Evolutionary conservation across 2,329 filamentous ascomycete species (phyloP), one percentile per base, ranked within the genome.

Genomic region (Hirsutella thompsonii): DNA sequence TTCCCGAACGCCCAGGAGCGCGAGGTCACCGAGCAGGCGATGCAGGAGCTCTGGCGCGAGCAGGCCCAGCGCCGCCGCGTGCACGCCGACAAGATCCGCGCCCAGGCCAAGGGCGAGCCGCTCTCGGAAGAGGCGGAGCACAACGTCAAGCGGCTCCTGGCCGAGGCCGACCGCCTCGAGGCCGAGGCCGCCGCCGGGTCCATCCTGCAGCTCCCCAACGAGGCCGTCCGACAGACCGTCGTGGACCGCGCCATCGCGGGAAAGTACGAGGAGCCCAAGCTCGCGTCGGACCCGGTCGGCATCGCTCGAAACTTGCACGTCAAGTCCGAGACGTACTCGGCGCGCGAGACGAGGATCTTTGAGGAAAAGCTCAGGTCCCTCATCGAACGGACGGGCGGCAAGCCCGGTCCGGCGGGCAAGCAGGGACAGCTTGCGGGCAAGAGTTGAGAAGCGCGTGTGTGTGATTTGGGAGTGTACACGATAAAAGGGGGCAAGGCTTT

Each of bases 311-410:
- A 55, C 46, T 60, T 57, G 55, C 62, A 64, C 36, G 44, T 64
- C 42, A 53, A 60, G 41, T 52, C 59, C 13, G 56, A 57, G 46
- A 61, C 62, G 35, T 67, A 64, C 48, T 47, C 48, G 18, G 44
- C 44, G 13, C 50, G 46, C 36, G 55, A 65, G 23, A 53, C 58
- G 37, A 53, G 56, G 39, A 53, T 49, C 32, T 68, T 68, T 42
- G 57, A 67, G 55, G 55, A 46, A 21, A 68, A 66, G 56, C 42
- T 67, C 37, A 47, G 49, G 33, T 54, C 58, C 38, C 43, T 65
- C 44, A 37, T 58, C 43, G 48, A 44, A 50, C 44, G 37, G 44
- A 48, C 37, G 44, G 44, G 16, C 23, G 23, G 20, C 35, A n/a
- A 8, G 35, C 16, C 2, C 18, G 35, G 19, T 2, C 35, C 32